phyloP scores from a whole-genome alignment of 176 grass and related monocot genomes.

The Oryza punctata region DNA sequence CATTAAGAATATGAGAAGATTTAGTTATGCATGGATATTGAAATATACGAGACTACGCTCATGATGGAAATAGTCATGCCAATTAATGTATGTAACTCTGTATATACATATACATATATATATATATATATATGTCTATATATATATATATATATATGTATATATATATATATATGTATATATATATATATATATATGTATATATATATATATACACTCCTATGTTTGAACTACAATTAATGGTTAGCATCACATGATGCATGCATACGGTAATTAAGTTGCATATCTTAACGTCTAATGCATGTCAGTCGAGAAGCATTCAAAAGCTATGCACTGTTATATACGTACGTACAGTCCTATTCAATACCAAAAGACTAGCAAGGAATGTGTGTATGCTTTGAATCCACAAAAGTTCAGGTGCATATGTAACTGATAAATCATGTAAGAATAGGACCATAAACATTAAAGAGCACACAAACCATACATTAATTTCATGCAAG shows the following conservation, averaged over 20 bases:
- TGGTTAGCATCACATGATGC: background rate
- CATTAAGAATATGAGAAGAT: background rate
- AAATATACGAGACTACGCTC: background rate
- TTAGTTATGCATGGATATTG: background rate
- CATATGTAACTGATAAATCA: background rate
- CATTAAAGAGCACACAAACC: constrained; percentile 11
- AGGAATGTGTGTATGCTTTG: background rate
- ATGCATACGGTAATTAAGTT: background rate
- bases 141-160: no score
- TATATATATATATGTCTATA: no score
- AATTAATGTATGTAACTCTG: background rate
- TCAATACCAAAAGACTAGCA: background rate
- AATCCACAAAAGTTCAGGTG: background rate
- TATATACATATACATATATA: background rate
- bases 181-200: no score
- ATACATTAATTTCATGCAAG: constrained; percentile 36
- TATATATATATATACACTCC: background rate
- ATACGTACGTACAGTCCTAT: background rate
- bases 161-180: background rate
- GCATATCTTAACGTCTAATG: background rate
- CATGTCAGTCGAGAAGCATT: background rate
- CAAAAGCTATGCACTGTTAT: background rate
- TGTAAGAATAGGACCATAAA: background rate
- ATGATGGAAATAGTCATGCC: background rate
- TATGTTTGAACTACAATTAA: background rate